Evolutionary conservation across 2,329 filamentous ascomycete genomes (phyloP), one percentile per base, ranked within the genome.

Genomic region (Penicillium sclerotiorum): DNA sequence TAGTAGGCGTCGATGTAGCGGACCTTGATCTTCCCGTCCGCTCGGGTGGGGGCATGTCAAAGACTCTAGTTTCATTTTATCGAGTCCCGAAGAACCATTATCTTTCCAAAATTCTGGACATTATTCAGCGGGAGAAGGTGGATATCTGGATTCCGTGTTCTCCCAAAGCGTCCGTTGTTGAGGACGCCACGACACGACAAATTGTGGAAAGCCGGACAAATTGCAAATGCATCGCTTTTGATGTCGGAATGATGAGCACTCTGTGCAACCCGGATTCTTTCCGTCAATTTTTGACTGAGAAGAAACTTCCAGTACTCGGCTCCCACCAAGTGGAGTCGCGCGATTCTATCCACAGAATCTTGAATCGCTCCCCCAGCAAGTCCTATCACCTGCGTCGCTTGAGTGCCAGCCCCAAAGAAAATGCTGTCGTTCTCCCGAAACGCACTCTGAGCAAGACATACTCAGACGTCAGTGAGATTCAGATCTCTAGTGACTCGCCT

Each of bases 81-180:
- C 74, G 58, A 8, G 67, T 79, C 25, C 72, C 64, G 25, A 72
- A 63, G 55, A 72, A 76, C 15, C 68, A 69, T 1, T 90, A 91
- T 59, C 75, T 81, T 12, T 69, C 77, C 12, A 72, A 73, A 0
- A 66, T 91, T 3, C 65, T 88, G 1, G 69, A 81, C 8, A 77
- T 90, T 21, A 76, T 90, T 33, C 64, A 75, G 5, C 65, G 71
- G 0, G 86, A 91, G 55, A 74, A 77, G 0, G 78, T 89, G 4
- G 81, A 89, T 48, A 69, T 91, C 3, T 92, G 88, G 87, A 81
- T 91, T 3, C 85, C 83, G 17, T 89, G 87, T 59, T 89, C 87
- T 0, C 85, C 83, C n/a, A 83, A 87, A 8, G 77, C 80, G 1
- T 82, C 80, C 1, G 84, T 84, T 0, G 68, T 86, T 11, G 83